These are phyloP conservation scores for Backusella parvicylindrica DNA, from an alignment of 192 early-diverging fungal species.

Conservation along the genomic window DNA sequence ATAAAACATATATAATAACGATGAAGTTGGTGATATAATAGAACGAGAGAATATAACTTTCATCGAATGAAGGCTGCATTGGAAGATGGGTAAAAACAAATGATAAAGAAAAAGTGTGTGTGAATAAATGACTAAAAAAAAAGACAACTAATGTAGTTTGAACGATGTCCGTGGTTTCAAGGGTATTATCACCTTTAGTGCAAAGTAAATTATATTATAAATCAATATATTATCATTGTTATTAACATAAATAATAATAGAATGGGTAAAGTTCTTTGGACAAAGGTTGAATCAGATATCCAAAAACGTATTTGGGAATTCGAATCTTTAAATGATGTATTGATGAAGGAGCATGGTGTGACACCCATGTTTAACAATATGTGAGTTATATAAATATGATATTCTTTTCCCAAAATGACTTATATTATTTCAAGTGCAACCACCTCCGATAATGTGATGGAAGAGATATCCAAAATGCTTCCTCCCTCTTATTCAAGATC, in stretches of 20 bases:
- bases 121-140: neutral
- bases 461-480: slow-evolving; percentile 1
- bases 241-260: slow-evolving; percentile 25
- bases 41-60: slow-evolving; percentile 33
- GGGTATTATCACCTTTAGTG: slow-evolving; percentile 33
- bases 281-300: slow-evolving; percentile 22
- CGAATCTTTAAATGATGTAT: slow-evolving; percentile 34
- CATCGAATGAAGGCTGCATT: slow-evolving; percentile 18
- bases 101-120: too few relatives aligned
- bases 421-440: slow-evolving; percentile 13
- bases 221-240: too few relatives aligned
- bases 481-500: slow-evolving; percentile 1
- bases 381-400: slow-evolving; percentile 16
- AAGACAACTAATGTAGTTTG: slow-evolving; percentile 17
- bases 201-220: too few relatives aligned
- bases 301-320: slow-evolving; percentile 30
- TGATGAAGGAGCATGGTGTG: slow-evolving; percentile 26
- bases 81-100: slow-evolving; percentile 20
- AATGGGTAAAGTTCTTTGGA: slow-evolving; percentile 39
- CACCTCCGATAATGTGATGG: slow-evolving; percentile 9
- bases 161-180: slow-evolving; percentile 24
- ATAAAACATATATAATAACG: neutral
- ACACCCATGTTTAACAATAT: slow-evolving; percentile 27
- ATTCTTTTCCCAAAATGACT: too few relatives aligned
- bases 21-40: slow-evolving; percentile 1